Evolutionary conservation across 192 early-diverging fungal species (phyloP).

Genomic region (Gigaspora rosea): DNA sequence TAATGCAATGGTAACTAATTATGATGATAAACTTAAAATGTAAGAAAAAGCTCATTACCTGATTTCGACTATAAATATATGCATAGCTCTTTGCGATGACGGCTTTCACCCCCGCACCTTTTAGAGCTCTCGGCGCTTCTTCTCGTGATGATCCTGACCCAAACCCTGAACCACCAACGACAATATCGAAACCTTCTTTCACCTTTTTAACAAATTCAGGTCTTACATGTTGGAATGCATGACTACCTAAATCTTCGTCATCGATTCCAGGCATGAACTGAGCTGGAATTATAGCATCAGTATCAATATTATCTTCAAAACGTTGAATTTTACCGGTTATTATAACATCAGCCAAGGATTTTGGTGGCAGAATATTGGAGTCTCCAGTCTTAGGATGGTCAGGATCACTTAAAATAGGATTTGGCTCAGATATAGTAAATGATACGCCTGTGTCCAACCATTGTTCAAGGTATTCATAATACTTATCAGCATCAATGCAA

Average conservation of each 20-base stretch:
- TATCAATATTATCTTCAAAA: conserved; percentile 78
- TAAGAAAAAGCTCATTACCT: conserved; percentile 31
- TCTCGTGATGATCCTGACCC: conserved; percentile 79
- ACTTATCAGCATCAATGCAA: conserved; percentile 62
- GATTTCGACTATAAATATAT: conserved; percentile 82
- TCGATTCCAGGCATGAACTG: conserved; percentile 73
- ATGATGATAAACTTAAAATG: background rate
- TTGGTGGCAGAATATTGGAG: conserved; percentile 29
- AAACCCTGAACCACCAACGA: conserved; percentile 74
- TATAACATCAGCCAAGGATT: conserved; percentile 44
- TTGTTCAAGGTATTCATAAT: conserved; percentile 62
- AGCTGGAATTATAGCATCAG: conserved; percentile 78
- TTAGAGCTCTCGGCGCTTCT: conserved; percentile 76
- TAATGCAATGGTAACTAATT: background rate
- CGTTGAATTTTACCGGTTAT: conserved; percentile 70
- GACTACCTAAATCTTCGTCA: conserved; percentile 69
- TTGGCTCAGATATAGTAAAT: conserved; percentile 66
- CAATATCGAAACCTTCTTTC: conserved; percentile 64
- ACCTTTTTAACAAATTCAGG: conserved; percentile 72
- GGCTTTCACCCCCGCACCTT: conserved; percentile 68
- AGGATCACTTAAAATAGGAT: conserved; percentile 52
- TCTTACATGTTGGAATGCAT: conserved; percentile 72
- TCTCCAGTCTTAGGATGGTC: conserved; percentile 10
- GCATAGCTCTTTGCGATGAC: conserved; percentile 83
- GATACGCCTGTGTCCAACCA: conserved; percentile 66